Percentiles rank a stretch among this genome's conserved stretches.
Evolutionary conservation across 1,284 basidiomycete species (phyloP).

Genomic region (Pyrrhoderma noxium): DNA sequence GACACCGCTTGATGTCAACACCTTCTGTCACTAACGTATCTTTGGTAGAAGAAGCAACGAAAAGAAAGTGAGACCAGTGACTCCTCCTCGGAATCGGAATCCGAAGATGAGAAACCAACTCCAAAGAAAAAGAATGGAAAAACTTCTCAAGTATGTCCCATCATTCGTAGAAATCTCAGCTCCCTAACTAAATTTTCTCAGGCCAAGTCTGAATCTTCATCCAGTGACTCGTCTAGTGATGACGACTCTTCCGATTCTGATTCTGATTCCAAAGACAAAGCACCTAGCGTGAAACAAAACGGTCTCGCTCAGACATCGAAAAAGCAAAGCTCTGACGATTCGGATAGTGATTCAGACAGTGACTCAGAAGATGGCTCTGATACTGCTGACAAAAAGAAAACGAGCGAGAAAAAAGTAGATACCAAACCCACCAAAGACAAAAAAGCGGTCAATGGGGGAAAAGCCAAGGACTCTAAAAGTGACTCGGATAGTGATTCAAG

Average conservation of each 20-base stretch:
- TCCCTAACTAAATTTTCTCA: not conserved
- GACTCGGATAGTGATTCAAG: conserved; percentile 12
- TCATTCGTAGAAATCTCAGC: not conserved
- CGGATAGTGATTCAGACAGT: too few relatives aligned
- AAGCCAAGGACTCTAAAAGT: conserved; percentile 22
- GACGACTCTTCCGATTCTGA: not conserved
- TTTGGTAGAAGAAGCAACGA: not conserved
- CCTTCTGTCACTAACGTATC: too few relatives aligned
- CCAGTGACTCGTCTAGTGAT: not conserved
- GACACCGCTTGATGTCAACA: not conserved
- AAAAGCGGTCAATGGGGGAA: conserved; percentile 22
- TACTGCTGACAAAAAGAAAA: conserved; percentile 15
- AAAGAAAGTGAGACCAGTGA: not conserved
- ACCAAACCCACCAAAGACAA: conserved; percentile 3
- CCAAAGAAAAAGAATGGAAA: not conserved
- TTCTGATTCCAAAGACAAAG: not conserved
- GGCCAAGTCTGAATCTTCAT: not conserved
- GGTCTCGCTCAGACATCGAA: too few relatives aligned
- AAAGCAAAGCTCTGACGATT: too few relatives aligned
- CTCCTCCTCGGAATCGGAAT: not conserved
- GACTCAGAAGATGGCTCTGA: conserved; percentile 15
- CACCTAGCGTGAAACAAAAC: too few relatives aligned
- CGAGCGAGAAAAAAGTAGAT: not conserved
- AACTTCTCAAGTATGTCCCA: not conserved
- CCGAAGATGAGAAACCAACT: conserved; percentile 8